Evolutionary conservation across 495 filamentous ascomycete species (phyloP), one percentile per base, ranked within the genome.

Genomic region (Daldinia grandis): DNA sequence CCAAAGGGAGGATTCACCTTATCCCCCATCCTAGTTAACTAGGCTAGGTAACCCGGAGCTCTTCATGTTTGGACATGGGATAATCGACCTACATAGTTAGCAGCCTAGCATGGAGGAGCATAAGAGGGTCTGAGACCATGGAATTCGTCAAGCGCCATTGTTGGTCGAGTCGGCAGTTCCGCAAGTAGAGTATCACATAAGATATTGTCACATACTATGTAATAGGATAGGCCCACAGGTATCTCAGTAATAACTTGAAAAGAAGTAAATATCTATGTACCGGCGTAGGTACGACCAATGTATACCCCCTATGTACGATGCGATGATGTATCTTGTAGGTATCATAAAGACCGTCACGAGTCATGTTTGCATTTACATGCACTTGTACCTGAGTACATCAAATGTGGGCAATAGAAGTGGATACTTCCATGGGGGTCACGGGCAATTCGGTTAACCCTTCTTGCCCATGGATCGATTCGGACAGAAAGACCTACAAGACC

Each of bases 391-490:
- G 30, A 21, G 50, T 64, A 64, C 15, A 38, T 61, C 33, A 19
- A 25, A 61, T 61, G 27, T 33, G 27, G 40, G 19, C 7, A 25
- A 10, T 50, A 25, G 8, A 50, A 50, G 44, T 50, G 44, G 44
- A 25, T 25, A 30, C 12, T 17, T n/a, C 27, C 56, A 66, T 62
- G 51, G 63, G 63, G 64, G 63, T 67, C 37, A 50, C 62, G 37
- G 31, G 19, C 33, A 64, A 62, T 47, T 72, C 69, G 69, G 69
- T 57, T 72, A 68, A 68, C 69, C 57, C 42, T 53, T 68, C 63
- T 65, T 40, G 6, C 38, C n/a, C n/a, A 33, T 33, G 31, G 31
- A 44, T 17, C 9, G 3, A 47, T 47, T 47, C 17, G 17, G 49
- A 53, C 25, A 30, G 25, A 53, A 53, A 28, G 49, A 30, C 49